A percentile compares a stretch with the other conserved stretches of the same genome.
Conservation (phyloP, 2,329 filamentous ascomycete species). For the Calonectria multiphialidica region DNA sequence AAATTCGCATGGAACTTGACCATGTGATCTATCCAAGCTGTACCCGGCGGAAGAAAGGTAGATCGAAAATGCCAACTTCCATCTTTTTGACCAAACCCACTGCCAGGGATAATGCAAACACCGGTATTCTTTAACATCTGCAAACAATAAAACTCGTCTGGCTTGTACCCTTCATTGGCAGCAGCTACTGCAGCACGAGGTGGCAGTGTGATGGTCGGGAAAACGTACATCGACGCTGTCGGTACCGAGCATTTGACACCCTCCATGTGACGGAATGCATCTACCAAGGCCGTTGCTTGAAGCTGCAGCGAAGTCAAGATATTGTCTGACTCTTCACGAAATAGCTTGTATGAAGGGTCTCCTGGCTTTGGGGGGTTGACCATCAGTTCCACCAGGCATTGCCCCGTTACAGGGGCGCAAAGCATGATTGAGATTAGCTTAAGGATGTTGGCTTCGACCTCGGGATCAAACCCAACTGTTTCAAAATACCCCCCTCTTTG, state of each 20-base stretch:
- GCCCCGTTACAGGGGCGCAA: slow-evolving; percentile 93
- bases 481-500: slow-evolving; percentile 99
- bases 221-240: slow-evolving; percentile 98
- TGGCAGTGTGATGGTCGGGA: slow-evolving; percentile 89
- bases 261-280: slow-evolving; percentile 94
- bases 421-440: slow-evolving; percentile 98
- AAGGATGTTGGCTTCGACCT: slow-evolving; percentile 94
- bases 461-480: slow-evolving; percentile 86
- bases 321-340: slow-evolving; percentile 84
- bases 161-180: slow-evolving; percentile 74
- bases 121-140: slow-evolving; percentile 92
- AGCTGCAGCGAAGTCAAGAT: slow-evolving; percentile 84
- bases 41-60: neutral
- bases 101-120: slow-evolving; percentile 92
- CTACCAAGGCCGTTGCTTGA: slow-evolving; percentile 87
- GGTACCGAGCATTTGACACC: slow-evolving; percentile 91
- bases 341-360: slow-evolving; percentile 85
- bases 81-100: slow-evolving; percentile 94
- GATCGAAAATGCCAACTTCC: slow-evolving; percentile 51
- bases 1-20: neutral
- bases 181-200: slow-evolving; percentile 83
- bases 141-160: slow-evolving; percentile 96
- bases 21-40: neutral
- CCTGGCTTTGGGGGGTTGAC: slow-evolving; percentile 91
- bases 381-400: slow-evolving; percentile 98